A percentile compares a stretch with the other conserved stretches of the same genome.
phyloP scores from a whole-genome alignment of 257 asterid species.

The Solanum chiquidenum region DNA sequence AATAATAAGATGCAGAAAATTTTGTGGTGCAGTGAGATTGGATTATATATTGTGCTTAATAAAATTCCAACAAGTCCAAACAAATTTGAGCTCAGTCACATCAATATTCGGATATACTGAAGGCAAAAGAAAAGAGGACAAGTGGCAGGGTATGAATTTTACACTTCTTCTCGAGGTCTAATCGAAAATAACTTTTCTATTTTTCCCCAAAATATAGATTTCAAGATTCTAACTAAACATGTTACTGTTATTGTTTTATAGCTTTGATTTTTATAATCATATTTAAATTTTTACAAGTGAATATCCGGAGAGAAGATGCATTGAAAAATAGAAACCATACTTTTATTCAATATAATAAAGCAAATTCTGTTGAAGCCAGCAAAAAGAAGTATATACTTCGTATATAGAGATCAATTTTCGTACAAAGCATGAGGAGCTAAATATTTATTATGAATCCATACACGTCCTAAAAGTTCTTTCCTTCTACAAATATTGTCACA shows the following conservation, averaged over 20 bases:
- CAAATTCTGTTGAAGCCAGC: neutral
- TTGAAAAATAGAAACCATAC: neutral
- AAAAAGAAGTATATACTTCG: neutral
- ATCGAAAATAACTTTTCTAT: too few relatives aligned
- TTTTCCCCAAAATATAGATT: too few relatives aligned
- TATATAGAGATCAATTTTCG: neutral
- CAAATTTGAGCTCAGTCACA: neutral
- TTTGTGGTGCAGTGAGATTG: slow-evolving; percentile 5
- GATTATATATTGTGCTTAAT: neutral
- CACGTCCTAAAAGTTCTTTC: neutral
- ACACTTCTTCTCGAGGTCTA: neutral
- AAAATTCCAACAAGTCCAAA: neutral
- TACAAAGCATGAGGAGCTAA: neutral
- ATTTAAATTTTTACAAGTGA: neutral
- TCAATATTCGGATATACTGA: neutral
- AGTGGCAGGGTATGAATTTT: neutral
- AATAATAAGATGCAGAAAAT: neutral
- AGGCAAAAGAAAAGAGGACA: neutral
- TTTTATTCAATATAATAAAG: neutral
- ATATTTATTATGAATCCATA: neutral
- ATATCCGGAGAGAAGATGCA: neutral
- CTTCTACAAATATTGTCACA: neutral
- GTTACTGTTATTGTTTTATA: neutral
- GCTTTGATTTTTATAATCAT: neutral
- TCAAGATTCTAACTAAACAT: neutral